Evolutionary conservation across 805 yeast species (phyloP).

Genomic region (Sugiyamaella mastotermitis): DNA sequence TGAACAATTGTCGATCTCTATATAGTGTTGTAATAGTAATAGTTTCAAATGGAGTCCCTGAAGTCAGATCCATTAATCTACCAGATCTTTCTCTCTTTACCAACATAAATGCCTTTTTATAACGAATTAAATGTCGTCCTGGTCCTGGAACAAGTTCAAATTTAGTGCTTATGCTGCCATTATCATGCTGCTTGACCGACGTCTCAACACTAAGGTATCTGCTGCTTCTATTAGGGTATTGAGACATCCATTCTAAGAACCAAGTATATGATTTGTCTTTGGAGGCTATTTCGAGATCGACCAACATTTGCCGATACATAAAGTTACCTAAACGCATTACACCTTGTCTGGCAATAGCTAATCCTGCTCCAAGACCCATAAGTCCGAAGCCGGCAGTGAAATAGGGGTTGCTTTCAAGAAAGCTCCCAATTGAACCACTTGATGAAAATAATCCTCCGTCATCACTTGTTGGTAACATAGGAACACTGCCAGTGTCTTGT

Average conservation of each 20-base stretch:
- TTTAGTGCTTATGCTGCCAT: conserved; percentile 82
- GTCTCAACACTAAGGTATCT: conserved; percentile 91
- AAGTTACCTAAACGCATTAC: conserved; percentile 57
- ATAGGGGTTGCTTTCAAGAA: conserved; percentile 70
- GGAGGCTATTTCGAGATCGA: conserved; percentile 88
- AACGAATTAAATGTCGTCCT: conserved; percentile 82
- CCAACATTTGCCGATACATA: conserved; percentile 74
- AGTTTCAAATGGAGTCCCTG: conserved; percentile 93
- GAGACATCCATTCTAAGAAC: conserved; percentile 96
- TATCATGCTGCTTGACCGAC: conserved; percentile 77
- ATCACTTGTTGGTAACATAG: too few species aligned
- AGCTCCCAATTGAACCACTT: too few species aligned
- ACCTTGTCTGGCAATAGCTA: conserved; percentile 73
- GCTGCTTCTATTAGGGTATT: conserved; percentile 64
- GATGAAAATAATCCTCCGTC: too few species aligned
- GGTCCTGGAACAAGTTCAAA: conserved; percentile 96
- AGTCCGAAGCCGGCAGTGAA: conserved; percentile 98
- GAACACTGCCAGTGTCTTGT: too few species aligned
- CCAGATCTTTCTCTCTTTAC: conserved; percentile 90
- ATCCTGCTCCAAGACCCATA: conserved; percentile 87
- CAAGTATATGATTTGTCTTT: conserved; percentile 90
- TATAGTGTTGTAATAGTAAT: conserved; percentile 89
- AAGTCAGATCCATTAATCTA: conserved; percentile 77
- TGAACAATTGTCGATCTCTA: conserved; percentile 67
- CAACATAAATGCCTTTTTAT: conserved; percentile 81